Evolutionary conservation across 2,329 filamentous ascomycete genomes (phyloP), one percentile per base, ranked within the genome.

Genomic region (Cryphonectria parasitica): DNA sequence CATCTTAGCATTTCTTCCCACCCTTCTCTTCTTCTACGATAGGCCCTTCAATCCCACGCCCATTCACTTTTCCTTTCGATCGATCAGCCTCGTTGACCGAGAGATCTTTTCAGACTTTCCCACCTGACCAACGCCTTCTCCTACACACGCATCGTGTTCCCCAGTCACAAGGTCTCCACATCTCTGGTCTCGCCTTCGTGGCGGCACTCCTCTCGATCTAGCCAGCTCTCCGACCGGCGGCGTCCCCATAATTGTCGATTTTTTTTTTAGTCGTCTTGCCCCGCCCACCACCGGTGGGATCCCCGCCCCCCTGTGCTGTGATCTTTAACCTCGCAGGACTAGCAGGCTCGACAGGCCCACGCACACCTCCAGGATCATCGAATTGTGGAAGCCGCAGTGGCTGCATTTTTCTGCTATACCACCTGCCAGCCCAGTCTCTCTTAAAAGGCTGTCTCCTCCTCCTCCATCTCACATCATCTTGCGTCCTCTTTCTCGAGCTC

Each of bases 381-480:
- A 64, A n/a, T n/a, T 39, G 11, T 54, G 45, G 63, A 49, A 49
- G 65, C 31, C 49, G 56, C 68, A 66, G 49, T 41, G 28, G 28
- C 52, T 54, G 61, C 13, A 52, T 41, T 56, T 28, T 28, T 49
- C 41, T 39, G 17, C 52, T 45, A n/a, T 45, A 28, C 22, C 34
- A 13, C 60, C 60, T 62, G 8, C 28, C 45, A 28, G 45, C 58
- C 58, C 60, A 45, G 36, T 39, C 63, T 63, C 43, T 41, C 61
- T 69, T 63, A 66, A 71, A 71, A 71, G 64, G 49, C 62, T 64
- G n/a, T 43, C 69, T 39, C 52, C 25, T 45, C 64, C 63, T 58
- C 69, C 45, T 67, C 28, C 34, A 39, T n/a, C 60, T 6, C 43
- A 19, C 41, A 56, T 54, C 17, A n/a, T 19, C 36, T 31, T 52